Evolutionary conservation across 345 rosid genomes (phyloP), one percentile per base, ranked within the genome.

Genomic region (Melaleuca quinquenervia): DNA sequence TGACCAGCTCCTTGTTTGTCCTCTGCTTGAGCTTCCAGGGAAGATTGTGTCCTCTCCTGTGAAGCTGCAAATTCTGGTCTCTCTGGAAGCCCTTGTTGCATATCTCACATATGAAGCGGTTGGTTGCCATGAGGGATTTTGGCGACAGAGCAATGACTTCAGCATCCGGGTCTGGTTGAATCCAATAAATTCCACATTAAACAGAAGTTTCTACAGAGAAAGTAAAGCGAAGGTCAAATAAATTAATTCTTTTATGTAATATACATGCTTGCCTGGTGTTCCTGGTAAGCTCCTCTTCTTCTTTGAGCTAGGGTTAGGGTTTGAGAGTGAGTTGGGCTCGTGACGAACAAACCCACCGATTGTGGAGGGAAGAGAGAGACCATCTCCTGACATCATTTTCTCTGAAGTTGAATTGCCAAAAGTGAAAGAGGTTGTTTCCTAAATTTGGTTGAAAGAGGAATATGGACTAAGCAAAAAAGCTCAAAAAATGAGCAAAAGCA

Each of bases 211-310:
- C 11, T 18, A n/a, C 18, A 52, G 54, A 70, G 48, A 64, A 9
- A 55, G 29, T 52, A n/a, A 11, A 50, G 36, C 29, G 13, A 82
- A 62, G 49, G 56, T 41, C 15, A 53, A 50, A 14, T 21, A 10
- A 50, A 51, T 27, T 5, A 50, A 76, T 36, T 32, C 70, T 15
- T 64, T 26, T 10, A 2, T 52, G 84, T n/a, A 24, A 24, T 14
- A 14, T 27, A 70, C 52, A 78, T 21, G 84, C 91, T 91, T 87
- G 87, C 96, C 96, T 92, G 96, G 96, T 74, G 89, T 94, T 85
- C 96, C 96, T 6, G 96, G 96, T 75, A 93, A 87, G 88, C 88
- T 94, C 91, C 95, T 88, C 89, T 91, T 95, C 91, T 83, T 93
- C 89, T 93, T 48, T 11, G 89, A 87, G 84, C 90, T 89, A 44